Base-by-base conservation (phyloP, 257 asterid genomes). In the Coffea canephora region DNA sequence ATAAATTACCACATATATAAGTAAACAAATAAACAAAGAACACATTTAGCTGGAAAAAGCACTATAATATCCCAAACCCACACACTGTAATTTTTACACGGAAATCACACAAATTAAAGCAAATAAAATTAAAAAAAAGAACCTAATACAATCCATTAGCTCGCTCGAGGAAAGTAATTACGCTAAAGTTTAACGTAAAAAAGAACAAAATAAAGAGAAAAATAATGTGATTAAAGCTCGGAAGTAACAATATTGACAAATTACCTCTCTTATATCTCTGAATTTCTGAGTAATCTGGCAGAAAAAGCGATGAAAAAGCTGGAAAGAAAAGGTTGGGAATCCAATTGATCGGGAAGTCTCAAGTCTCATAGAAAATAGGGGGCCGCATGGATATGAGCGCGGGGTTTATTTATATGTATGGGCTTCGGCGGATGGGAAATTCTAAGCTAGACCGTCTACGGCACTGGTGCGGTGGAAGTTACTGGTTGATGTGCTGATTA, bases 391-490 rank as follows among this genome's bases (percentile, higher is more conserved):
- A 31, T 31, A 31, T 31, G 27, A 1, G 65, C 11, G 57, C 64
- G 54, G 23, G 55, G 66, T 7, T 72, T 41, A 70, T 79, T 57
- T 79, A 72, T 79, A 73, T 73, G 74, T 64, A 73, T 73, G 49
- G 31, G 74, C 83, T 74, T 65, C 45, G 62, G 75, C 75, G 50
- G 79, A 65, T 66, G 83, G 79, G 52, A 73, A 74, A 43, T n/a
- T 6, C 75, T 50, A 65, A 14, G 79, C 61, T 31, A 54, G 57
- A 74, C 49, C 79, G 41, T 34, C 66, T 0, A 59, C 43, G 55
- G 34, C 7, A 79, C 57, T 25, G 1, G 10, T 61, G 0, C 8
- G 73, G 21, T 80, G 43, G 36, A 52, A 50, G 61, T 50, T 21
- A 50, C 75, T 0, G 66, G 66, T 23, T 19, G 6, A 25, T 43